Evolutionary conservation across 1,284 basidiomycete species (phyloP).

Genomic region (Phaffia rhodozyma): DNA sequence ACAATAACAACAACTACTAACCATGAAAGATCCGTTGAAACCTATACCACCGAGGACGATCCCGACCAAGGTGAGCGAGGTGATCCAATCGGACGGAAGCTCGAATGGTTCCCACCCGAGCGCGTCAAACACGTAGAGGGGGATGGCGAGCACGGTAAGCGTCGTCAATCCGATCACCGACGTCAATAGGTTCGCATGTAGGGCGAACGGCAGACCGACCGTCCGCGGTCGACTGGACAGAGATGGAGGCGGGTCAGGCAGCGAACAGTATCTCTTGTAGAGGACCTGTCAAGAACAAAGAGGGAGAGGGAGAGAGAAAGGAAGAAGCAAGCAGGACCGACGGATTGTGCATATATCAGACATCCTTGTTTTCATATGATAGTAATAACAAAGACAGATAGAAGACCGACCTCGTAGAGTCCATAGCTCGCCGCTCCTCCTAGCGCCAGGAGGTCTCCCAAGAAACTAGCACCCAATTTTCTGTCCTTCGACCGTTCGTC

Average conservation of each 20-base stretch:
- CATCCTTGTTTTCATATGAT: too few relatives aligned
- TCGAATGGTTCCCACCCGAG: slow-evolving; percentile 64
- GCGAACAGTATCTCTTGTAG: slow-evolving; percentile 63
- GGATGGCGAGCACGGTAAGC: slow-evolving; percentile 63
- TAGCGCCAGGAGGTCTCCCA: slow-evolving; percentile 23
- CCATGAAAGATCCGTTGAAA: slow-evolving; percentile 69
- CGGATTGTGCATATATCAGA: too few relatives aligned
- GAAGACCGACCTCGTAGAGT: slow-evolving; percentile 37
- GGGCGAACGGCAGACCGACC: slow-evolving; percentile 52
- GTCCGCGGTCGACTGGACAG: not conserved
- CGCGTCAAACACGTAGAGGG: slow-evolving; percentile 67
- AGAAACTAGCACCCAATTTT: not conserved
- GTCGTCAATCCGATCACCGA: slow-evolving; percentile 79
- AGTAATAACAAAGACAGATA: slow-evolving; percentile 40
- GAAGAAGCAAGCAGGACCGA: too few relatives aligned
- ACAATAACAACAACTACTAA: too few relatives aligned
- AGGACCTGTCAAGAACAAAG: slow-evolving; percentile 46
- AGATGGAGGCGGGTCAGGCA: slow-evolving; percentile 43
- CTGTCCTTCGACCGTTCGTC: too few relatives aligned
- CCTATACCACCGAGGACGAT: slow-evolving; percentile 54
- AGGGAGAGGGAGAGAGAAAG: slow-evolving; percentile 55
- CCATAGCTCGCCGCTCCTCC: slow-evolving; percentile 2
- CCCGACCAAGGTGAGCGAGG: slow-evolving; percentile 44
- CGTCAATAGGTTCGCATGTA: slow-evolving; percentile 64
- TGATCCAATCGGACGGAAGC: slow-evolving; percentile 51